Evolutionary conservation across 257 asterid species (phyloP), one percentile per base, ranked within the genome.

Genomic region (Perilla frutescens): DNA sequence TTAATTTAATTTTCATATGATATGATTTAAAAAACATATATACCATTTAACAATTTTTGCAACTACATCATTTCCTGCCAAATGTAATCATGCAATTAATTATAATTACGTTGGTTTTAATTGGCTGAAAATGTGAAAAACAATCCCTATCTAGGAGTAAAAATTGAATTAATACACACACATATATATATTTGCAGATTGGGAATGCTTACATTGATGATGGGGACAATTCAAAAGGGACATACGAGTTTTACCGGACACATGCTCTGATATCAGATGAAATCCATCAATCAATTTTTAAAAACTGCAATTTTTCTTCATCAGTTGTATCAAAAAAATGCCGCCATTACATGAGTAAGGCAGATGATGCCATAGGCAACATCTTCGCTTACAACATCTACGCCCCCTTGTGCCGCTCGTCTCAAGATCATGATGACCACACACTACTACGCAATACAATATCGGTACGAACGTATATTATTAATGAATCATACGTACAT

Each of bases 201-300:
- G 97, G 96, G 29, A 91, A 89, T 76, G 87, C 92, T 2, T 70
- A 68, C 2, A 50, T 89, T 0, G 93, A 91, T 31, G 5, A 10
- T 7, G 11, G 29, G 2, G 88, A 84, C 58, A 40, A 54, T 6
- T 7, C 1, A 34, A 34, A 1, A 1, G 97, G 97, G 1, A 7
- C 5, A 2, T 80, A 41, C 10, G 93, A 91, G 12, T 81, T 71
- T 71, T 39, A 48, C 9, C 89, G 97, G 96, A 68, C 87, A 1
- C 82, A 80, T 29, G 90, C 93, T 10, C 74, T 91, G 7, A 83
- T 84, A 39, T 87, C 96, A 4, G 96, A 91, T 51, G 90, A 91
- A 77, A 69, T 79, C 7, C 84, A 87, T 45, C 5, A 70, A 0
- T 86, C 79, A 9, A 80, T 91, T 49, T 3, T 81, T 4, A 2